Conservation (phyloP, 2,329 filamentous ascomycete species). For the Aspergillus fischeri region DNA sequence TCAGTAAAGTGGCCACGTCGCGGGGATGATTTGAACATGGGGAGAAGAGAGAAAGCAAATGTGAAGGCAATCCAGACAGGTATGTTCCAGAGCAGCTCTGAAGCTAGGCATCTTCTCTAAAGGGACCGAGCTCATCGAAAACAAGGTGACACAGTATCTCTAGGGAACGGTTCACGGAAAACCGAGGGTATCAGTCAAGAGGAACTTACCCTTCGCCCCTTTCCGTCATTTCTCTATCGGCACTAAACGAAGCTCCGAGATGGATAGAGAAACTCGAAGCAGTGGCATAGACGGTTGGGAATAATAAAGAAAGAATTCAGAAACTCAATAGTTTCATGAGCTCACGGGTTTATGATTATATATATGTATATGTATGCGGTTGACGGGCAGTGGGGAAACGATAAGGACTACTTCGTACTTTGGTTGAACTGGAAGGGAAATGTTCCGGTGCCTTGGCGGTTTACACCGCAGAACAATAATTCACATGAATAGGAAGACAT, state of each 20-base stretch:
- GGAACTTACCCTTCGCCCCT: slow-evolving; percentile 28
- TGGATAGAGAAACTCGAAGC: background rate
- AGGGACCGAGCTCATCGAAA: background rate
- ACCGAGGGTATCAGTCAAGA: slow-evolving; percentile 1
- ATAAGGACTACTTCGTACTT: background rate
- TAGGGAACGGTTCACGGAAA: slow-evolving; percentile 17
- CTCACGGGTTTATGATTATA: background rate
- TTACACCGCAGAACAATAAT: background rate
- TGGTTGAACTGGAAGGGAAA: background rate
- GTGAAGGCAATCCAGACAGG: background rate
- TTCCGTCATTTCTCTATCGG: slow-evolving; percentile 25
- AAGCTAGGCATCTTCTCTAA: background rate
- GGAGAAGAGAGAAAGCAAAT: background rate
- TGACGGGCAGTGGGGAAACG: background rate
- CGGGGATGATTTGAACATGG: background rate
- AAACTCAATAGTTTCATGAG: background rate
- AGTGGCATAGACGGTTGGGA: background rate
- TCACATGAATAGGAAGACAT: background rate
- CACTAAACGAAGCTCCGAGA: slow-evolving; percentile 1
- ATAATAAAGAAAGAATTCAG: background rate
- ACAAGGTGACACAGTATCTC: background rate
- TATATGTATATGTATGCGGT: background rate
- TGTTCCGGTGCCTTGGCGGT: slow-evolving; percentile 3
- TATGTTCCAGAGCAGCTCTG: background rate
- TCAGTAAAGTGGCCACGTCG: slow-evolving; percentile 20